phyloP scores from a whole-genome alignment of 2,329 filamentous ascomycete genomes.

The Colletotrichum shisoi region DNA sequence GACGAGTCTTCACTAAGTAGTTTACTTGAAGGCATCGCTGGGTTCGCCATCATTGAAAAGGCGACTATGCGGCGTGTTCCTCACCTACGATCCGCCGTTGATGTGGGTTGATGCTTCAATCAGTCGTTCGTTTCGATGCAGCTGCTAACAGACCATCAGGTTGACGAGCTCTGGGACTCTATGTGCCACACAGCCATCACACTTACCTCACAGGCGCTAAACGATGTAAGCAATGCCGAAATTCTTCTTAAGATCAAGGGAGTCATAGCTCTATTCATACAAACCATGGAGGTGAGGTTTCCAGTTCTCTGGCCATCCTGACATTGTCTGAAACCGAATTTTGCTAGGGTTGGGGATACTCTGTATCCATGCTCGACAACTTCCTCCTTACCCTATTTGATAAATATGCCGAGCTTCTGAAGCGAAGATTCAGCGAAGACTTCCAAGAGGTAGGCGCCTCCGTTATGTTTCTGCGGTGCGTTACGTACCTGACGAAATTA shows the following conservation, averaged over 20 bases:
- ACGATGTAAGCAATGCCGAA: conserved; percentile 85
- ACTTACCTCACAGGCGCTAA: conserved; percentile 80
- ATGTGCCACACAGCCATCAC: conserved; percentile 90
- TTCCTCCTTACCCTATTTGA: conserved; percentile 90
- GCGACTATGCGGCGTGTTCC: conserved; percentile 88
- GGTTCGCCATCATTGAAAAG: conserved; percentile 95
- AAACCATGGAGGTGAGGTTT: conserved; percentile 86
- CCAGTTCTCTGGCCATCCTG: not conserved
- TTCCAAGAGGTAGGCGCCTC: conserved; percentile 77
- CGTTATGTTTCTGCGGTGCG: conserved; percentile 4
- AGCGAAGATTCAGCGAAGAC: conserved; percentile 90
- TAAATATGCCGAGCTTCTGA: conserved; percentile 91
- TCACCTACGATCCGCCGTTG: conserved; percentile 79
- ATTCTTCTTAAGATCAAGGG: conserved; percentile 93
- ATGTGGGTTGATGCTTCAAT: conserved; percentile 65
- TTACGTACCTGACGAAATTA: conserved; percentile 44
- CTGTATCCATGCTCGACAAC: conserved; percentile 79
- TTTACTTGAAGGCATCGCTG: conserved; percentile 89
- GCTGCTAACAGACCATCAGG: conserved; percentile 55
- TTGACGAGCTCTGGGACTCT: conserved; percentile 98
- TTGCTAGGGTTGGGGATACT: conserved; percentile 83
- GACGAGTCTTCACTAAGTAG: conserved; percentile 88
- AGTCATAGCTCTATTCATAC: conserved; percentile 90
- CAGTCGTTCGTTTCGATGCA: not conserved
- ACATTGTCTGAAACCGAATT: conserved; percentile 28